A percentile compares a stretch with the other conserved stretches of the same genome.
These are phyloP conservation scores for Nicotiana tomentosiformis DNA, from an alignment of 257 asterid species.

Conservation along the genomic window DNA sequence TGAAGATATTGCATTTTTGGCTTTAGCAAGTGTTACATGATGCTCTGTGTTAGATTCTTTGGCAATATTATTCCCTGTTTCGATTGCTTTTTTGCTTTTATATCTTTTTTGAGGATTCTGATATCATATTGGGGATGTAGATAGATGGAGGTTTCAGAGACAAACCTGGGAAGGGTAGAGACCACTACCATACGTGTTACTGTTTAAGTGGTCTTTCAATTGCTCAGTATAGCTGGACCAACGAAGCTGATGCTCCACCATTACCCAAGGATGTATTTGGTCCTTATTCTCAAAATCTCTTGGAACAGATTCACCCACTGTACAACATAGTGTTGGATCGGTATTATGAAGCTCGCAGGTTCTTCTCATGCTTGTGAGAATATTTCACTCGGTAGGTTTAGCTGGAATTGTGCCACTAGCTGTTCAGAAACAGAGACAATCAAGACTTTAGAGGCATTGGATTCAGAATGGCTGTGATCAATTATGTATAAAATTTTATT, in stretches of 20 bases:
- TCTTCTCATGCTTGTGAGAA: conserved; percentile 29
- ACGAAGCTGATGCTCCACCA: conserved; percentile 51
- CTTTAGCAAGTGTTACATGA: neutral
- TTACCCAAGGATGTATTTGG: conserved; percentile 63
- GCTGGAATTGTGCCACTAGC: neutral
- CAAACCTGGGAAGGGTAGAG: conserved; percentile 88
- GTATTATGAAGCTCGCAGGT: conserved; percentile 55
- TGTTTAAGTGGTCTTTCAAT: conserved; percentile 89
- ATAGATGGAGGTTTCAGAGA: conserved; percentile 90
- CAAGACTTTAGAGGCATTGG: neutral
- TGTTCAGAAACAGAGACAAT: neutral
- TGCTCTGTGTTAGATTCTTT: neutral
- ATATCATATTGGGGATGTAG: conserved; percentile 34
- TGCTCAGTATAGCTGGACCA: conserved; percentile 50
- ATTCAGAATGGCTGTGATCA: neutral
- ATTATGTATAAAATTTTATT: neutral
- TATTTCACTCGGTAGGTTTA: neutral
- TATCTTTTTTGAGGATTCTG: conserved; percentile 2
- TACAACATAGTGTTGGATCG: conserved; percentile 60
- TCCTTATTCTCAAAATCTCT: conserved; percentile 62
- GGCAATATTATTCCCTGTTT: neutral
- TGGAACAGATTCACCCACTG: conserved; percentile 83
- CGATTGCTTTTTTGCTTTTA: neutral
- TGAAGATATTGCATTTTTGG: neutral
- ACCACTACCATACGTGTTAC: conserved; percentile 89